A percentile compares a stretch with the other conserved stretches of the same genome.
These are phyloP conservation scores for Eucalyptus regnans DNA, from an alignment of 345 rosid species.

Conservation along the genomic window DNA sequence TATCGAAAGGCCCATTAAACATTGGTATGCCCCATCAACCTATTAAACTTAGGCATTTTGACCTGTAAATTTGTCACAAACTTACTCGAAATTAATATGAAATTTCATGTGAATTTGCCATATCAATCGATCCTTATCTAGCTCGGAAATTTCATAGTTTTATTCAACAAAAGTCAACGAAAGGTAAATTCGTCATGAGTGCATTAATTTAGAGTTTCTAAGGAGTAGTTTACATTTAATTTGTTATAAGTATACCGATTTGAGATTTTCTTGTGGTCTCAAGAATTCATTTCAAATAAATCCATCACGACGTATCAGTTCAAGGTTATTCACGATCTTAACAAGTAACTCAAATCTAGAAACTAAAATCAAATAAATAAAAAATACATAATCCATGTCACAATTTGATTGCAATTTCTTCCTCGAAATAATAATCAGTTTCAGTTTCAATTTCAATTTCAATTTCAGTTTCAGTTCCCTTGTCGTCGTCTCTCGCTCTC, in stretches of 20 bases:
- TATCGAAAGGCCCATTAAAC: not conserved
- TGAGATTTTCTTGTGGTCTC: fast-evolving
- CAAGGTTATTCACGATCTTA: too few species aligned
- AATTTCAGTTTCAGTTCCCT: not conserved
- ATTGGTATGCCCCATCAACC: not conserved
- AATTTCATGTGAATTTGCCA: too few species aligned
- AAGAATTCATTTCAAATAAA: fast-evolving
- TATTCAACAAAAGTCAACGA: too few species aligned
- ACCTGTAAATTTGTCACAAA: fast-evolving
- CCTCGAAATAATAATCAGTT: not conserved
- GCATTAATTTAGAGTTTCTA: fast-evolving
- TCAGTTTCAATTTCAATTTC: not conserved
- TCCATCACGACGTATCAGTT: fast-evolving
- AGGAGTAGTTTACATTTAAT: fast-evolving
- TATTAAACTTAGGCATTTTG: fast-evolving
- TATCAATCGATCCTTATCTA: fast-evolving
- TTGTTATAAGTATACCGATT: fast-evolving
- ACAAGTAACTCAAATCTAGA: not conserved
- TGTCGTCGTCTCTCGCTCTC: not conserved
- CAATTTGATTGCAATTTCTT: not conserved
- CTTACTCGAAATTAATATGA: fast-evolving
- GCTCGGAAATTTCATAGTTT: fast-evolving
- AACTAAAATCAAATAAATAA: not conserved
- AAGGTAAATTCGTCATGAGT: too few species aligned
- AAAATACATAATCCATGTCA: not conserved